Conservation (phyloP, 2,329 filamentous ascomycete species). For the Leptographium flavum region DNA sequence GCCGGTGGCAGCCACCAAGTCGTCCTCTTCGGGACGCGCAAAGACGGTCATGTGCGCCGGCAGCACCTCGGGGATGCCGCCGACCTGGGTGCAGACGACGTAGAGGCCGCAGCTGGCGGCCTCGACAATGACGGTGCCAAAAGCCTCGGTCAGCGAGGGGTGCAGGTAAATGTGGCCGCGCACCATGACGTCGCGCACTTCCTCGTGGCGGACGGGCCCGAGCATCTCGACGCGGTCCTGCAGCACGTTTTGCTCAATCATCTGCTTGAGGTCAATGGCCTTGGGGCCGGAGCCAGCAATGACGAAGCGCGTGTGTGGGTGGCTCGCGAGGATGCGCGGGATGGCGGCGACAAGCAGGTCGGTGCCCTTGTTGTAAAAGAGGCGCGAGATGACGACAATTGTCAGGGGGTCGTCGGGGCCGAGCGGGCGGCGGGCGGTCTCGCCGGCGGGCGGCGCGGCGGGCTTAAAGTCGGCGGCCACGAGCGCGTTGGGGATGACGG, state of each 20-base stretch:
- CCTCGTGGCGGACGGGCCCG: conserved; percentile 84
- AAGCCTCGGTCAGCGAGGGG: conserved; percentile 88
- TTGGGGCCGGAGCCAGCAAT: conserved; percentile 94
- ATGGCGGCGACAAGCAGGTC: conserved; percentile 95
- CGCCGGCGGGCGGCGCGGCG: background rate
- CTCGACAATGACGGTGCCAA: conserved; percentile 95
- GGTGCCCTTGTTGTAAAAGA: conserved; percentile 98
- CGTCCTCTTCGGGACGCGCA: conserved; percentile 91
- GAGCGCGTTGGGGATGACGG: conserved; percentile 92
- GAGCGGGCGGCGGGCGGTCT: conserved; percentile 51
- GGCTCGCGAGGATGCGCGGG: conserved; percentile 73
- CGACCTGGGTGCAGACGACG: conserved; percentile 91
- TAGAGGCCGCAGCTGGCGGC: conserved; percentile 92
- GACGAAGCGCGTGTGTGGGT: conserved; percentile 91
- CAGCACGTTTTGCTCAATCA: conserved; percentile 87
- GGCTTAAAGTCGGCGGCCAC: conserved; percentile 93
- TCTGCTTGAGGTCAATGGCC: conserved; percentile 94
- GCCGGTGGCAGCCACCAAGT: conserved; percentile 78
- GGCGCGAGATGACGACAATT: conserved; percentile 89
- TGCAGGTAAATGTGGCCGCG: conserved; percentile 93
- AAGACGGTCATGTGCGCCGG: conserved; percentile 96
- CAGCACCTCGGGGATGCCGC: conserved; percentile 90
- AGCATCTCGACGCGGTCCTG: conserved; percentile 90
- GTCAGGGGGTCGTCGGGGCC: conserved; percentile 80
- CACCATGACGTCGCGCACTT: conserved; percentile 95